These are phyloP conservation scores for Aspergillus carlsbadensis DNA, from an alignment of 495 filamentous ascomycete species.

Conservation along the genomic window DNA sequence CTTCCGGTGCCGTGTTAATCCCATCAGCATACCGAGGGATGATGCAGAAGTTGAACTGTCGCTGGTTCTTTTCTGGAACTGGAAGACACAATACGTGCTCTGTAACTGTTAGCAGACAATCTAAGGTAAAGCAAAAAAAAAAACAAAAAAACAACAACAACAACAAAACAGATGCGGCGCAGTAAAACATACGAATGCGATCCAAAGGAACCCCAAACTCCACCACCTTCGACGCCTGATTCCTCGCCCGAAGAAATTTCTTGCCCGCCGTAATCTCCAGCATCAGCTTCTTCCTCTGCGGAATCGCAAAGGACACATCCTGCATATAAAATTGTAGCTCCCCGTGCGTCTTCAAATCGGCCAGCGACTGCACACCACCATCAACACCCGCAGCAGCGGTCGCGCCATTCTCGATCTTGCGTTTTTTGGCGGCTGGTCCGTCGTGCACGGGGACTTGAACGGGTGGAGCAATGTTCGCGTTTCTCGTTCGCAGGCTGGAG, in stretches of 20 bases:
- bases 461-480: slow-evolving; percentile 26
- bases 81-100: slow-evolving; percentile 80
- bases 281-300: slow-evolving; percentile 88
- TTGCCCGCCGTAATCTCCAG: slow-evolving; percentile 63
- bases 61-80: slow-evolving; percentile 85
- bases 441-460: slow-evolving; percentile 20
- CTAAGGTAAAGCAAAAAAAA: not conserved
- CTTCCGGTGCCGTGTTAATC: slow-evolving; percentile 44
- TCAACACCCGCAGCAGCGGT: slow-evolving; percentile 18
- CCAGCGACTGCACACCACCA: slow-evolving; percentile 37
- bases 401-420: slow-evolving; percentile 54
- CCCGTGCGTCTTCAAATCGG: slow-evolving; percentile 41
- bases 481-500: slow-evolving; percentile 42
- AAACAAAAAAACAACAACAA: not conserved
- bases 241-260: slow-evolving; percentile 65
- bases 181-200: slow-evolving; percentile 67
- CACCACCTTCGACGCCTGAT: slow-evolving; percentile 60
- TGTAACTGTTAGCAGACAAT: slow-evolving; percentile 29
- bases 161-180: too few relatives aligned
- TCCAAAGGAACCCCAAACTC: slow-evolving; percentile 70
- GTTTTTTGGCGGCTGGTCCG: slow-evolving; percentile 50
- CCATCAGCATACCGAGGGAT: slow-evolving; percentile 65
- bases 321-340: slow-evolving; percentile 54
- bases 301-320: slow-evolving; percentile 74
- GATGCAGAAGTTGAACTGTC: slow-evolving; percentile 86